These are phyloP conservation scores for Pyrenula massariospora DNA, from an alignment of 495 filamentous ascomycete species.

Conservation along the genomic window DNA sequence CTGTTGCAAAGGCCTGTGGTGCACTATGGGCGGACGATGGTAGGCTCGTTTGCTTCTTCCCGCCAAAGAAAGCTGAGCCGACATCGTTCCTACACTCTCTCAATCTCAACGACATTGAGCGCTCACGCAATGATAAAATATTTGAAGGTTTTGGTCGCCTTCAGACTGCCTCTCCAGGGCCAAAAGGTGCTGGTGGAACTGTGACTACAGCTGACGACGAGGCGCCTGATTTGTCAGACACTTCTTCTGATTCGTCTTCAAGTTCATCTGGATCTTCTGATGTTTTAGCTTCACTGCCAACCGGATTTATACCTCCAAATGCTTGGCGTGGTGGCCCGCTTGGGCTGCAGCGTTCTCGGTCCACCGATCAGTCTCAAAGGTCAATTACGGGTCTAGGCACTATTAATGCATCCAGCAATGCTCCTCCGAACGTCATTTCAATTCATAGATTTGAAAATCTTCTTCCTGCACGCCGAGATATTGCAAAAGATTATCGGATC, in stretches of 20 bases:
- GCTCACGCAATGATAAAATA: constrained; percentile 51
- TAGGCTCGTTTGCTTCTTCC: constrained; percentile 76
- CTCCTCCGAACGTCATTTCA: constrained; percentile 45
- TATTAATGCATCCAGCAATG: constrained; percentile 18
- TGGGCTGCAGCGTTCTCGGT: constrained; percentile 32
- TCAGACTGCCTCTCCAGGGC: constrained; percentile 40
- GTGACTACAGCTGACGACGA: constrained; percentile 40
- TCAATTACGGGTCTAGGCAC: constrained; percentile 34
- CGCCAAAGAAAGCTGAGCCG: constrained; percentile 64
- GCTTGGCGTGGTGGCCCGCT: constrained; percentile 40
- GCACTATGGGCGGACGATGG: constrained; percentile 69
- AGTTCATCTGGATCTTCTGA: constrained; percentile 62
- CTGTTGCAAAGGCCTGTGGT: constrained; percentile 62
- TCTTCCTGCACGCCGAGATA: constrained; percentile 61
- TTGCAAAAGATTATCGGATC: constrained; percentile 72
- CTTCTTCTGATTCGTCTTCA: constrained; percentile 54
- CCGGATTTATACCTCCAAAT: constrained; percentile 36
- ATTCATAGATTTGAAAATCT: constrained; percentile 57
- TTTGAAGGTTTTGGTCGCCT: constrained; percentile 89
- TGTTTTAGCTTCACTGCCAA: constrained; percentile 31
- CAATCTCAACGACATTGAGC: constrained; percentile 47
- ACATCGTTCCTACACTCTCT: constrained; percentile 50
- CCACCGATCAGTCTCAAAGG: constrained; percentile 42
- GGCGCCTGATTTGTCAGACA: constrained; percentile 47
- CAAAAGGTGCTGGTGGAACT: constrained; percentile 23